A percentile compares a stretch with the other conserved stretches of the same genome.
Evolutionary conservation across 805 yeast genomes (phyloP).

Genomic region (Candida verbasci): DNA sequence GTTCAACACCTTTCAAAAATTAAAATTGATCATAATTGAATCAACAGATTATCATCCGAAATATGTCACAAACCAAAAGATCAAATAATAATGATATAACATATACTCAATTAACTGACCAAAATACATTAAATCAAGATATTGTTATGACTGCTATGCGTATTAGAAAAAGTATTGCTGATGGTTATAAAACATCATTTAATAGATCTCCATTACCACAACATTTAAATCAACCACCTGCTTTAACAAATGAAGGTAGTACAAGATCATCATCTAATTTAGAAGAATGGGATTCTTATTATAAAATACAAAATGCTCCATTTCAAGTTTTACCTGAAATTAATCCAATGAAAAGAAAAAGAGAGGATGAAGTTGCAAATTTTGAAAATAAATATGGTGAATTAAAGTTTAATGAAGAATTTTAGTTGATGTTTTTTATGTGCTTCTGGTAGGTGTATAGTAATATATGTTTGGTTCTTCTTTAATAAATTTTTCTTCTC

Average conservation of each 20-base stretch:
- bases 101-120: neutral
- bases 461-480: neutral
- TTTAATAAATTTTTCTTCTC: neutral
- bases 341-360: slow-evolving; percentile 20
- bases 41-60: too few species aligned
- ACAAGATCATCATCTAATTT: slow-evolving; percentile 39
- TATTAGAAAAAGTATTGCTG: slow-evolving; percentile 60
- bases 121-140: slow-evolving; percentile 18
- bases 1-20: too few species aligned
- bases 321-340: slow-evolving; percentile 15
- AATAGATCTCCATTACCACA: slow-evolving; percentile 39
- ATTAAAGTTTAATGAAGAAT: slow-evolving; percentile 46
- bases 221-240: slow-evolving; percentile 40
- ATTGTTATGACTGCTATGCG: slow-evolving; percentile 63
- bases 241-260: slow-evolving; percentile 38
- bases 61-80: slow-evolving; percentile 3
- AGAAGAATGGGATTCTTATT: slow-evolving; percentile 36
- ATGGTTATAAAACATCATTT: slow-evolving; percentile 44
- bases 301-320: slow-evolving; percentile 10
- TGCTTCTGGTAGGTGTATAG: slow-evolving; percentile 2
- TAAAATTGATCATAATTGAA: neutral
- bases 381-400: slow-evolving; percentile 38
- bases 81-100: neutral
- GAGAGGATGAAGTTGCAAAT: slow-evolving; percentile 14
- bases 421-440: too few species aligned